Evolutionary conservation across 164 flowering plant genomes (phyloP).

Genomic region (Vitis rotundifolia): DNA sequence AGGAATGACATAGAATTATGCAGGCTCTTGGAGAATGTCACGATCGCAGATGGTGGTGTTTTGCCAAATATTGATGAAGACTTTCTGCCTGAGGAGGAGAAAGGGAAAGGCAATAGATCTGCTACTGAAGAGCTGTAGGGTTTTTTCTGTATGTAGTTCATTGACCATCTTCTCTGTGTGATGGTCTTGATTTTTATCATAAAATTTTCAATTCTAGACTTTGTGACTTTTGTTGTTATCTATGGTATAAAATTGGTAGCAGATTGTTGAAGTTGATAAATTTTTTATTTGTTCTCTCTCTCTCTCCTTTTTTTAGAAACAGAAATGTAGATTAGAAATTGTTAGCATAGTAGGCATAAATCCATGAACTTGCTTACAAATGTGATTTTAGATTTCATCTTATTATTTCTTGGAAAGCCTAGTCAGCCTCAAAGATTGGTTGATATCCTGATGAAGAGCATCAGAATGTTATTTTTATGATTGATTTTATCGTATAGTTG

Average conservation of each 20-base stretch:
- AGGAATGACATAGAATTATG: conserved; percentile 68
- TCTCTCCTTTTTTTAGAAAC: too few species aligned
- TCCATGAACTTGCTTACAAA: background rate
- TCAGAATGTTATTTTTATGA: too few species aligned
- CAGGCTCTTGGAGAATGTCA: conserved; percentile 60
- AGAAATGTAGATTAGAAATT: background rate
- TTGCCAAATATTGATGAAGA: conserved; percentile 59
- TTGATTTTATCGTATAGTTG: too few species aligned
- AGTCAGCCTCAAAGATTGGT: too few species aligned
- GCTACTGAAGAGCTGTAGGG: conserved; percentile 60
- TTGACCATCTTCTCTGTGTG: background rate
- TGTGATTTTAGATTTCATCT: background rate
- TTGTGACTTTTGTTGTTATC: background rate
- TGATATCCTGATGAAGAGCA: too few species aligned
- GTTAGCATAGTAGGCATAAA: background rate
- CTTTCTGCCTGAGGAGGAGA: conserved; percentile 59
- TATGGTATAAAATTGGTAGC: background rate
- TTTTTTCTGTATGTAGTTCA: background rate
- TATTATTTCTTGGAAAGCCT: too few species aligned
- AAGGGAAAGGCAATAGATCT: conserved; percentile 59
- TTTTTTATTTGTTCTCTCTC: background rate
- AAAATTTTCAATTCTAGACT: background rate
- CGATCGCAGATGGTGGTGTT: conserved; percentile 66
- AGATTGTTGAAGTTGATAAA: background rate
- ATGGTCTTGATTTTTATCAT: background rate